Evolutionary conservation across 176 grass and related monocot genomes (phyloP).

Genomic region (Oryza coarctata): DNA sequence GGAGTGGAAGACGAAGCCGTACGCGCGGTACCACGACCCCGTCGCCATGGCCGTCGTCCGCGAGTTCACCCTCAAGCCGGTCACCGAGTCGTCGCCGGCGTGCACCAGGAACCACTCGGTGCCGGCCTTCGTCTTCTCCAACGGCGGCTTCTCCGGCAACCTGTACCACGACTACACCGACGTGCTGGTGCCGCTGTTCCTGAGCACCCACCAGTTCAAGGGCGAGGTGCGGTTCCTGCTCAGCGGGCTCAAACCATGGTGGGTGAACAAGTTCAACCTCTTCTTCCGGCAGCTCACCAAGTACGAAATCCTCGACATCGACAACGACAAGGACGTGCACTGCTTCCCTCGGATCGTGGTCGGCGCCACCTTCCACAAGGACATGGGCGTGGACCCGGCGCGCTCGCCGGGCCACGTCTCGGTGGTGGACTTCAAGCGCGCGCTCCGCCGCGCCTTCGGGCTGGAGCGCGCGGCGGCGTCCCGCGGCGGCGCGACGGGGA

Average conservation of each 20-base stretch:
- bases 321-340: conserved; percentile 69
- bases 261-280: conserved; percentile 70
- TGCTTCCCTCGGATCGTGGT: conserved; percentile 59
- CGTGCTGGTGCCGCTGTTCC: conserved; percentile 82
- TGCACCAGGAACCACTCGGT: conserved; percentile 83
- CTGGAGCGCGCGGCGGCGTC: conserved; percentile 56
- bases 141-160: conserved; percentile 82
- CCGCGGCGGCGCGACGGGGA: conserved; percentile 37
- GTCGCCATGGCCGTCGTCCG: conserved; percentile 60
- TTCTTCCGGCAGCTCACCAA: conserved; percentile 69
- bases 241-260: conserved; percentile 65
- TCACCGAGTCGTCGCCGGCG: conserved; percentile 22
- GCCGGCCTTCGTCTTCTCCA: conserved; percentile 77
- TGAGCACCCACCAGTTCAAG: conserved; percentile 70
- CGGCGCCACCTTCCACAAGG: conserved; percentile 87
- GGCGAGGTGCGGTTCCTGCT: conserved; percentile 69
- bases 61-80: conserved; percentile 63
- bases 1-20: conserved; percentile 92
- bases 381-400: conserved; percentile 61
- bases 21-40: conserved; percentile 78
- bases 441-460: conserved; percentile 65
- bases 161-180: conserved; percentile 97
- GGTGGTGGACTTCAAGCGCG: conserved; percentile 64
- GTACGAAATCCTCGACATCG: conserved; percentile 67
- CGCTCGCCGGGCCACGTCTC: conserved; percentile 51